A percentile compares a stretch with the other conserved stretches of the same genome.
phyloP scores from a whole-genome alignment of 1,139 yeast genomes.

The Taiozyma onychis region DNA sequence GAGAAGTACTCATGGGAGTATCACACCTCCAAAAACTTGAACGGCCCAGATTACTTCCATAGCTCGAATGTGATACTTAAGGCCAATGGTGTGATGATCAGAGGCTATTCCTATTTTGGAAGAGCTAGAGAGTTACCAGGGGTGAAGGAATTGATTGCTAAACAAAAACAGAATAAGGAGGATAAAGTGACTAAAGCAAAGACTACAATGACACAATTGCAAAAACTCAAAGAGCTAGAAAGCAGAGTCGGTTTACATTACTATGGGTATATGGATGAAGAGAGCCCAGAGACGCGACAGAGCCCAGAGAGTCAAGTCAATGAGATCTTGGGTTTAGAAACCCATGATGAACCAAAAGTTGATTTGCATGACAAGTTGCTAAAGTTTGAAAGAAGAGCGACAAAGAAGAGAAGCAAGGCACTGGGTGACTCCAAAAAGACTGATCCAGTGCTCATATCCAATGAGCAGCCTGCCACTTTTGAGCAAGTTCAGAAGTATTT shows the following conservation, averaged over 20 bases:
- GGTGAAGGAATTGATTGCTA: conserved; percentile 48
- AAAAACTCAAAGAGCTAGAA: conserved; percentile 15
- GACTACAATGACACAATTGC: conserved; percentile 15
- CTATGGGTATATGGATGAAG: conserved; percentile 43
- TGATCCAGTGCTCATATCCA: background rate
- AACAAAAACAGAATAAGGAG: conserved; percentile 28
- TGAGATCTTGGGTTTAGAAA: conserved; percentile 15
- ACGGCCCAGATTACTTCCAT: conserved; percentile 58
- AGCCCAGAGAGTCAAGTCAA: background rate
- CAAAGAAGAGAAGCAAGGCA: conserved; percentile 8
- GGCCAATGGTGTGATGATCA: conserved; percentile 15
- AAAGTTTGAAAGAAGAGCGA: conserved; percentile 18
- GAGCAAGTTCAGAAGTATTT: conserved; percentile 40
- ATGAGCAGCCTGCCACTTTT: conserved; percentile 12
- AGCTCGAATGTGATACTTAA: conserved; percentile 17
- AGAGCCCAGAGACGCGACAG: conserved; percentile 13
- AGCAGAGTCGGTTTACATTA: conserved; percentile 33
- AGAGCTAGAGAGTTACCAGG: conserved; percentile 80
- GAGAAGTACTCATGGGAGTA: conserved; percentile 78
- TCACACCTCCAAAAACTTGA: conserved; percentile 52
- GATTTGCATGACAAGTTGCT: conserved; percentile 15
- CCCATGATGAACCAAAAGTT: conserved; percentile 10
- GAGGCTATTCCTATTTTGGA: conserved; percentile 59
- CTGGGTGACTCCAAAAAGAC: background rate
- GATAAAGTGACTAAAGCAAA: conserved; percentile 20